phyloP scores from a whole-genome alignment of 78 protist genomes.

The Andalucia godoyi region DNA sequence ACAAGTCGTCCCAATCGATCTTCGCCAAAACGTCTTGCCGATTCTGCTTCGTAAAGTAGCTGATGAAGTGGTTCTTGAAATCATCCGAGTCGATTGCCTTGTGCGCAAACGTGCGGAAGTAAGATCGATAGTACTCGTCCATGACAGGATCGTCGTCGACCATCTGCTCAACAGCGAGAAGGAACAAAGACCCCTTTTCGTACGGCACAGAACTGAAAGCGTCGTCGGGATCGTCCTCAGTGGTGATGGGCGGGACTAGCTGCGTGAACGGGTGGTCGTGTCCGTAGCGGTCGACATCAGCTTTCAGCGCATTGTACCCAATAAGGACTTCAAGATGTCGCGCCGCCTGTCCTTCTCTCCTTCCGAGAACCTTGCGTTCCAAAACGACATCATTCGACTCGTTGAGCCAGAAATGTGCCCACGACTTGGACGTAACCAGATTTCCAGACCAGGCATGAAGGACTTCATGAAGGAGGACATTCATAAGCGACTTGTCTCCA shows the following conservation, averaged over 20 bases:
- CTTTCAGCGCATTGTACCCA: slow-evolving; percentile 1
- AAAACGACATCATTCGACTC: slow-evolving; percentile 15
- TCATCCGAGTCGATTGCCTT: background rate
- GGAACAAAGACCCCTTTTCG: slow-evolving; percentile 19
- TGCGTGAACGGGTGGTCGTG: background rate
- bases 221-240: slow-evolving; percentile 27
- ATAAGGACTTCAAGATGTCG: background rate
- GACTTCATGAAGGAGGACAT: slow-evolving; percentile 28
- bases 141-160: slow-evolving; percentile 8
- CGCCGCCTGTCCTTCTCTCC: background rate
- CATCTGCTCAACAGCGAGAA: slow-evolving; percentile 1
- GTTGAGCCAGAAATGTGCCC: slow-evolving; percentile 31
- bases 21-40: background rate
- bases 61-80: background rate
- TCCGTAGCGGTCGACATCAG: background rate
- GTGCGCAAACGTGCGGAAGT: background rate
- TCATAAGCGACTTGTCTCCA: slow-evolving; percentile 4
- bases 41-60: background rate
- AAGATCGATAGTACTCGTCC: background rate
- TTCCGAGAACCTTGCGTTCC: slow-evolving; percentile 6
- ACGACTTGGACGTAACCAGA: slow-evolving; percentile 7
- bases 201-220: slow-evolving; percentile 21
- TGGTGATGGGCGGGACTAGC: background rate
- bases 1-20: background rate
- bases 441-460: slow-evolving; percentile 30